Evolutionary conservation across 768 basidiomycete species (phyloP), one percentile per base, ranked within the genome.

Genomic region (Mycena galopus): DNA sequence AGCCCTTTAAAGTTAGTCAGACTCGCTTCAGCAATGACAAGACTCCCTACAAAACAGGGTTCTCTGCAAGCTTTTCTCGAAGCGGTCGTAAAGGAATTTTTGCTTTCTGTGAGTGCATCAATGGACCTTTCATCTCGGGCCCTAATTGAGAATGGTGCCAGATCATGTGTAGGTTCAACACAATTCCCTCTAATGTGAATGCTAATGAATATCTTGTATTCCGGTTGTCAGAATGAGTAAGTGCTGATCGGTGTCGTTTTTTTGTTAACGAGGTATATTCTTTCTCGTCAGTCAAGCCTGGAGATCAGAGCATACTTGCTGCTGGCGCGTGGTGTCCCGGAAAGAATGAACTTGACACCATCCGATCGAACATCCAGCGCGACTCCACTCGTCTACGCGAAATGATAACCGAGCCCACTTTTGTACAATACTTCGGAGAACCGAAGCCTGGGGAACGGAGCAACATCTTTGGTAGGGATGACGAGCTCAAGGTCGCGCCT

Each of bases 21-120:
- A 81, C 97, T 27, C 90, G 96, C 17, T 98, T 97, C 82, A 95
- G 94, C 78, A 95, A 95, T 67, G 94, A 96, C 79, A 97, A 96
- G 84, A 99, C 97, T 6, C 97, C 97, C 0, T 99, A 99, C 85
- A 99, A 99, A 83, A 88, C 81, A 8, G 86, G 87, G 12, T 87
- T 98, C 35, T 93, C 93, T 0, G 94, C 95, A 0, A 93, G 92
- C 65, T 94, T 97, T 75, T 96, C 96, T 4, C 86, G 98, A 57
- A 93, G 93, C 32, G 97, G 97, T 3, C 84, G 94, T 50, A 99
- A 98, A 78, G 96, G 97, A 0, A 89, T 92, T 16, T 98, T 95
- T 80, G 96, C 96, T 25, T 87, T 86, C 21, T 97, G 96, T 95
- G 79, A 83, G 93, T 87, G 17, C 62, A 35, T 39, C 39, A 3